Evolutionary conservation across 441 rosid species (phyloP), one percentile per base, ranked within the genome.

Genomic region (Melastoma candidum): DNA sequence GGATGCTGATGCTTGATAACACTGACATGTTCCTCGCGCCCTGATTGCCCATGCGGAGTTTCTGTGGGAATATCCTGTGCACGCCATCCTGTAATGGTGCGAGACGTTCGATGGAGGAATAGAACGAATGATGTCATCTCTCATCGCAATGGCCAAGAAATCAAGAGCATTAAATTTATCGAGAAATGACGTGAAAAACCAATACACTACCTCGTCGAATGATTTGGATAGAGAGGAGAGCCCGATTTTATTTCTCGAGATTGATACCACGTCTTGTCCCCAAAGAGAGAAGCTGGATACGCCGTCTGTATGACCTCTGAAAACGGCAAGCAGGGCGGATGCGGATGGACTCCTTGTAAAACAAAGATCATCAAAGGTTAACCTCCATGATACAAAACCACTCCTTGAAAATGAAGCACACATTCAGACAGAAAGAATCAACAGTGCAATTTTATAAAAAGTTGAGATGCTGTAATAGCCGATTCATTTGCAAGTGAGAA

Each of bases 241-340:
- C 60, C 95, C 96, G 14, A 90, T 83, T 75, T 83, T 90, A 57
- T 84, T 84, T 69, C 74, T 84, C 26, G 97, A 81, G 60, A 83
- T 87, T n/a, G 97, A 90, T 71, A 90, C 76, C 49, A 87, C 71
- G 61, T 90, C 97, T 62, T 85, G 82, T 50, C 97, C 90, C 93
- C 95, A 84, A 6, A 83, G 63, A 9, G 90, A 85, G 80, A 90
- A 84, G 68, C 81, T 77, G 9, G 95, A 83, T 63, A 90, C 74
- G 48, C 82, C 93, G 62, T 87, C 88, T 2, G 69, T 69, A 57
- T 90, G 90, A 55, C 96, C 92, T 73, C 69, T 83, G 50, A 74
- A 74, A 59, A 74, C 66, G 60, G 68, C 56, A 43, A 87, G 76
- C 56, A 79, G 78, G 22, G 22, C 22, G 22, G 22, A 17, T 11